Percentiles rank a stretch among this genome's conserved stretches.
phyloP scores from a whole-genome alignment of 2,329 filamentous ascomycete species.

The Penicillium sp. region DNA sequence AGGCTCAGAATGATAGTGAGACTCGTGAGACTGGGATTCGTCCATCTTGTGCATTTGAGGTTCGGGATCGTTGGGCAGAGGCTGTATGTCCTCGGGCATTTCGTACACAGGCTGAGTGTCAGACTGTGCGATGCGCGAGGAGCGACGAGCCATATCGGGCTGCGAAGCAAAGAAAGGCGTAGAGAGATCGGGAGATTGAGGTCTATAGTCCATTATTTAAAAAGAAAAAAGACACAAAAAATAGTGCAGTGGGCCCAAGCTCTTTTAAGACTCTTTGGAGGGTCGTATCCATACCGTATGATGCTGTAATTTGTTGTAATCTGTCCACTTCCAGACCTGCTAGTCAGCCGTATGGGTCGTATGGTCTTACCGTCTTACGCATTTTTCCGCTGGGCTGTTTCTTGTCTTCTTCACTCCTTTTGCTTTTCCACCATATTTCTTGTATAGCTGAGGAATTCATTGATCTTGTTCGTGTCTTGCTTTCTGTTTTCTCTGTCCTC shows the following conservation, averaged over 20 bases:
- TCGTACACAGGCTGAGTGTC: constrained; percentile 20
- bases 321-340: not conserved
- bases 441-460: too few relatives aligned
- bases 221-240: constrained; percentile 5
- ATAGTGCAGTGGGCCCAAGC: constrained; percentile 18
- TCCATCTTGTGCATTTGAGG: not conserved
- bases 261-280: constrained; percentile 37
- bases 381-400: too few relatives aligned
- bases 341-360: too few relatives aligned
- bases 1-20: not conserved
- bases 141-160: constrained; percentile 46
- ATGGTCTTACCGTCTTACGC: too few relatives aligned
- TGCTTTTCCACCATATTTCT: too few relatives aligned
- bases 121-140: constrained; percentile 37
- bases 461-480: too few relatives aligned
- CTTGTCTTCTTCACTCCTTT: too few relatives aligned
- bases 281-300: not conserved
- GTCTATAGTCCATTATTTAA: constrained; percentile 42
- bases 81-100: constrained; percentile 9
- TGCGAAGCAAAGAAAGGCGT: constrained; percentile 33
- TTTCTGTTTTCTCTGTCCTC: not conserved
- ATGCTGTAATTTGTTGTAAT: constrained; percentile 2
- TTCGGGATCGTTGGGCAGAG: not conserved
- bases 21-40: too few relatives aligned
- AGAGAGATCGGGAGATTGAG: constrained; percentile 55